Evolutionary conservation across 495 filamentous ascomycete genomes (phyloP).

Genomic region (Peziza echinospora): DNA sequence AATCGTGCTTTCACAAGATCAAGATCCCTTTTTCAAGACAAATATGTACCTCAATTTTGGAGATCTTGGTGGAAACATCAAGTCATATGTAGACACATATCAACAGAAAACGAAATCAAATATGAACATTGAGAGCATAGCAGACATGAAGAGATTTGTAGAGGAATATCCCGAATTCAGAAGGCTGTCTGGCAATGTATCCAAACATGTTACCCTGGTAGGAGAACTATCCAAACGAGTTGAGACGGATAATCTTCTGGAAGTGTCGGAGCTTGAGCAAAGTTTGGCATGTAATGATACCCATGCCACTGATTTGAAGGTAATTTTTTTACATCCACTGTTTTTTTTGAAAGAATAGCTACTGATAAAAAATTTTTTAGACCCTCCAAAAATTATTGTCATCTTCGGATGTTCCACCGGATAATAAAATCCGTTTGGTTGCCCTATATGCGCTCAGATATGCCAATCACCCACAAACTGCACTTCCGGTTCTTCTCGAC

Average conservation of each 20-base stretch:
- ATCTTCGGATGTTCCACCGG: slow-evolving; percentile 38
- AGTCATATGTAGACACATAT: slow-evolving; percentile 95
- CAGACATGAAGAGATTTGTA: slow-evolving; percentile 97
- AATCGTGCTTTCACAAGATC: slow-evolving; percentile 88
- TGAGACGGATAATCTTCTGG: slow-evolving; percentile 60
- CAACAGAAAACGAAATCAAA: slow-evolving; percentile 83
- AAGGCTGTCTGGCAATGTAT: slow-evolving; percentile 89
- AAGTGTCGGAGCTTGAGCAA: slow-evolving; percentile 91
- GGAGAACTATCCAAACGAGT: slow-evolving; percentile 78
- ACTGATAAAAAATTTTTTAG: slow-evolving; percentile 22
- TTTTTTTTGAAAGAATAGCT: slow-evolving; percentile 7
- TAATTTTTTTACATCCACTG: too few species aligned
- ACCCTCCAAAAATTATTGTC: slow-evolving; percentile 68
- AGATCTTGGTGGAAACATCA: slow-evolving; percentile 90
- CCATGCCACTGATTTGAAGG: slow-evolving; percentile 67
- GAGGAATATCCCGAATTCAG: slow-evolving; percentile 97
- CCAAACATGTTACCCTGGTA: slow-evolving; percentile 92
- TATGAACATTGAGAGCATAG: slow-evolving; percentile 85
- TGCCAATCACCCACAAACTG: slow-evolving; percentile 58
- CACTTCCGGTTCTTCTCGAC: slow-evolving; percentile 62
- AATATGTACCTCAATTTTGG: slow-evolving; percentile 99
- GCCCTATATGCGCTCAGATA: slow-evolving; percentile 88
- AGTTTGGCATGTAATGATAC: slow-evolving; percentile 93
- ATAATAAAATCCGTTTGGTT: slow-evolving; percentile 69
- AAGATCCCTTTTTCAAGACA: slow-evolving; percentile 98